Percentiles rank a stretch among this genome's conserved stretches.
These are phyloP conservation scores for Mallotus japonicus DNA, from an alignment of 441 rosid species.

Conservation along the genomic window DNA sequence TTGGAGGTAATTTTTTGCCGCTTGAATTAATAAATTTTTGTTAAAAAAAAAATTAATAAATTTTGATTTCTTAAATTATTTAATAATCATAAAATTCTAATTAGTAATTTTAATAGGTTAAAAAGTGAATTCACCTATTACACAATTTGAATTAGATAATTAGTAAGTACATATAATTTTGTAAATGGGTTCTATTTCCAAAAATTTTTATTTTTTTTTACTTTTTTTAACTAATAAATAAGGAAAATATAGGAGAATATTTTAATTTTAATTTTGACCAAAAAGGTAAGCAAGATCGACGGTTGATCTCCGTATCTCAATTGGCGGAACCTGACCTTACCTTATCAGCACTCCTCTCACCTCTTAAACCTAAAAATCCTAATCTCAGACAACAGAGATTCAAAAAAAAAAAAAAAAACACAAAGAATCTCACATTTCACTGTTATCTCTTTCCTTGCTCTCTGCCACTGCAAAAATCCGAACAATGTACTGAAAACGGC, in stretches of 20 bases:
- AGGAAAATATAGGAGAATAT: neutral
- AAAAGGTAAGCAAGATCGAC: neutral
- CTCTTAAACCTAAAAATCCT: slow-evolving; percentile 43
- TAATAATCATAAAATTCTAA: no score
- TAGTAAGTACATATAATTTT: no score
- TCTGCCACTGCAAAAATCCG: neutral
- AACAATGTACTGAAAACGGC: neutral
- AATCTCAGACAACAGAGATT: slow-evolving; percentile 29
- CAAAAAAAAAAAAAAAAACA: slow-evolving; percentile 13
- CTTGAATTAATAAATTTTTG: no score
- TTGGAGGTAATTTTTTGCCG: no score
- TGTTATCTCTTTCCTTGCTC: neutral
- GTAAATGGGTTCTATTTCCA: no score
- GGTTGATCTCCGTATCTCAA: neutral
- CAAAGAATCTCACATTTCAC: slow-evolving; percentile 25
- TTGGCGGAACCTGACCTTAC: neutral
- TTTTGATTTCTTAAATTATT: no score
- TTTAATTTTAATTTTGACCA: neutral
- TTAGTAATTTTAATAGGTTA: no score
- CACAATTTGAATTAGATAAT: no score
- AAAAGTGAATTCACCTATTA: no score
- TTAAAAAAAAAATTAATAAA: no score
- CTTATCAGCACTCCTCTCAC: slow-evolving; percentile 2
- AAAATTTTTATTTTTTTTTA: no score
- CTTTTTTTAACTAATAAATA: neutral